Base-by-base conservation (phyloP, 495 filamentous ascomycete genomes). In the Achaetomiella virescens region DNA sequence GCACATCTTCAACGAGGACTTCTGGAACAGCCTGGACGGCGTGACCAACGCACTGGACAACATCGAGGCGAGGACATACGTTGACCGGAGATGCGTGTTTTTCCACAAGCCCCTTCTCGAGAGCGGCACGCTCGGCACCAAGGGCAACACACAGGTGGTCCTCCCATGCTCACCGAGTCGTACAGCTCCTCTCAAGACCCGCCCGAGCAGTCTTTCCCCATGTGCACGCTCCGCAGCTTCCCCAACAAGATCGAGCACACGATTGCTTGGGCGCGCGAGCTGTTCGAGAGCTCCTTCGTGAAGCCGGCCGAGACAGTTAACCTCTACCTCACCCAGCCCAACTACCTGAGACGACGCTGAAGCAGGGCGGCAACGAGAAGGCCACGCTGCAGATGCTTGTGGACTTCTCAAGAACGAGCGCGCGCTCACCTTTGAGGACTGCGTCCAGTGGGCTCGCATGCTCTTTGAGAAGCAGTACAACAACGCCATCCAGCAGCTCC, bases 171-270 rank as follows among this genome's bases (percentile, higher is more conserved):
- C 57, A 97, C 95, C 7, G 95, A 99, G 74, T 97, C 93, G 0
- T 99, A 99, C 73, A 97, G 95, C 3, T 96, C 91, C 60, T 97
- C 93, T 6, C 95, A 96, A 65, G 95, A 99, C 74, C 95, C 95
- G 2, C 95, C 95, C 1, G 95, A 99, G 78, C 89, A 96, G 72
- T 95, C 91, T 1, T 97, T 97, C 83, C 95, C 95, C 2, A 96
- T 96, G 89, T 99, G 95, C 70, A 99, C 95, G 4, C 77, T 99
- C 52, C 82, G 91, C 57, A 96, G 91, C 76, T 99, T 99, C 80
- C 95, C 95, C 53, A 99, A 99, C 76, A 87, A 84, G 65, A 99
- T 99, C 66, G 90, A 99, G 73, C 95, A 99, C 66, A 99, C 95
- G 6, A 99, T 99, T 69, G 95, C 95, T 20, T 99, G 95, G 95